Percentiles rank a stretch among this genome's conserved stretches.
These are phyloP conservation scores for Truncatella angustata DNA, from an alignment of 2,329 filamentous ascomycete species.

Conservation along the genomic window DNA sequence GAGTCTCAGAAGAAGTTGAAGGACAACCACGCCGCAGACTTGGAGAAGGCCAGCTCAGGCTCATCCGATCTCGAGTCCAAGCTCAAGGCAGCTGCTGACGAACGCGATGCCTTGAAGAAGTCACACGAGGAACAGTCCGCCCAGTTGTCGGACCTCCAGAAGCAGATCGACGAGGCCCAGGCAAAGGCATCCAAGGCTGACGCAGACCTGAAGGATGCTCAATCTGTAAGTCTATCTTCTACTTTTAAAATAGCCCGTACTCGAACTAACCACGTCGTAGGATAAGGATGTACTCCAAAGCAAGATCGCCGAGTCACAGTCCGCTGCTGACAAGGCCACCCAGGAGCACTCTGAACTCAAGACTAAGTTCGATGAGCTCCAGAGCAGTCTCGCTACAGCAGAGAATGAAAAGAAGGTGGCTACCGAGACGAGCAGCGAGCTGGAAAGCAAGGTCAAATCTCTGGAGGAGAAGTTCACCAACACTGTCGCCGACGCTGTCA, in stretches of 20 bases:
- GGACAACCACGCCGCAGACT: constrained; percentile 14
- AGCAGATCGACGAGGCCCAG: constrained; percentile 32
- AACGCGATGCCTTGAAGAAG: constrained; percentile 28
- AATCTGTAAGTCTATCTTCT: constrained; percentile 25
- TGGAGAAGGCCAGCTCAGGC: constrained; percentile 16
- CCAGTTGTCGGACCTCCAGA: constrained; percentile 28
- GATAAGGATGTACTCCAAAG: constrained; percentile 24
- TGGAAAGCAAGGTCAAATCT: constrained; percentile 9
- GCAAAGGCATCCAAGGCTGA: constrained; percentile 35
- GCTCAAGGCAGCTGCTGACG: constrained; percentile 25
- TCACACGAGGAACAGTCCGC: constrained; percentile 27
- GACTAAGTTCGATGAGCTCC: constrained; percentile 4
- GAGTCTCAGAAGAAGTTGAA: constrained; percentile 19
- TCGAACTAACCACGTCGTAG: constrained; percentile 15
- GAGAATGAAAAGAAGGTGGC: constrained; percentile 14
- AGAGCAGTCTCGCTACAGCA: constrained; percentile 11
- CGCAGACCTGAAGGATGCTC: constrained; percentile 32
- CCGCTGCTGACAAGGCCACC: constrained; percentile 9
- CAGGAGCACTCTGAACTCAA: constrained; percentile 4
- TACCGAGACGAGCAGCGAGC: neutral
- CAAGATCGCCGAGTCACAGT: constrained; percentile 19
- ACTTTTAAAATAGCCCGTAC: neutral
- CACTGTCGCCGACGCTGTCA: constrained; percentile 8
- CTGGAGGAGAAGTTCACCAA: constrained; percentile 18
- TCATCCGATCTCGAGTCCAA: constrained; percentile 20